Conservation (phyloP, 2,329 filamentous ascomycete genomes). For the Lasiodiplodia citricola region DNA sequence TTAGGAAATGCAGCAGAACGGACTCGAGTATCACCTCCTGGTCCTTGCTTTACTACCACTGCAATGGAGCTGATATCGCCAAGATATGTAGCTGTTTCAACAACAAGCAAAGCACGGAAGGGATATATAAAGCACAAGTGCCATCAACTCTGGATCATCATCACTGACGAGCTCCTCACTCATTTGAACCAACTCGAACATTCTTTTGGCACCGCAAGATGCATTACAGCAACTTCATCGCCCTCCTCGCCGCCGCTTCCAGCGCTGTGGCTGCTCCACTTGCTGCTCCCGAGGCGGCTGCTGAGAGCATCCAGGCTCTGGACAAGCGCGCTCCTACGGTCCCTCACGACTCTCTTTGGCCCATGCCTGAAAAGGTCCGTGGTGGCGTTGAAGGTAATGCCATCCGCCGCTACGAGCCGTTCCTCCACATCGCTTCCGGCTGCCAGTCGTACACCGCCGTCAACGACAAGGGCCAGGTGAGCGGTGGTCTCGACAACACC, state of each 20-base stretch:
- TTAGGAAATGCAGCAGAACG: not conserved
- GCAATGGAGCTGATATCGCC: too few relatives aligned
- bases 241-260: not conserved
- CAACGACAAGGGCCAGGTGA: conserved; percentile 30
- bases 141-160: not conserved
- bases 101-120: not conserved
- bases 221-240: conserved; percentile 1
- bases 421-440: conserved; percentile 33
- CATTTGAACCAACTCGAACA: not conserved
- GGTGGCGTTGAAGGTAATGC: conserved; percentile 27
- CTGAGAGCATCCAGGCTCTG: not conserved
- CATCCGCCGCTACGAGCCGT: conserved; percentile 32
- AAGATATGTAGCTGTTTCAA: not conserved
- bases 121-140: not conserved
- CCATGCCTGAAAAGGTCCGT: conserved; percentile 56
- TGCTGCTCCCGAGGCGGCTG: not conserved
- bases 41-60: not conserved
- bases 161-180: not conserved
- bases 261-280: not conserved
- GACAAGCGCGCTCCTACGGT: not conserved
- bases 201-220: not conserved
- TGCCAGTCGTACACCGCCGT: conserved; percentile 34
- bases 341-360: conserved; percentile 6
- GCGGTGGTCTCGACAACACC: conserved; percentile 44
- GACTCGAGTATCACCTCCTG: not conserved